A percentile compares a stretch with the other conserved stretches of the same genome.
phyloP scores from a whole-genome alignment of 2,329 filamentous ascomycete genomes.

The Ophiostoma quercus region DNA sequence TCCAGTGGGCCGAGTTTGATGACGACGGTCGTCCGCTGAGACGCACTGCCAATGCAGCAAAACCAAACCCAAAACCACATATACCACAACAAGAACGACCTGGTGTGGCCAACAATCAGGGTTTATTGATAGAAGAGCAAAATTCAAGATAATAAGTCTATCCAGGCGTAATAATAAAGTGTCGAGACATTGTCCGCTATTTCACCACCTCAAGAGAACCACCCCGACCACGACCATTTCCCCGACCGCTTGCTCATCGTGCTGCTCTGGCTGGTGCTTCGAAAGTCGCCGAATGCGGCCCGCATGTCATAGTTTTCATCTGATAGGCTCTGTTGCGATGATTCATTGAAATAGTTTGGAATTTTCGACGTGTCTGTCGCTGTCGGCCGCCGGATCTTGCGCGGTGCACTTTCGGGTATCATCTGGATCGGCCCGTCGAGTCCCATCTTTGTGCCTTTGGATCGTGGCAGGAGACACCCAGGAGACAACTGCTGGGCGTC shows the following conservation, averaged over 20 bases:
- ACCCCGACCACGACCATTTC: constrained; percentile 29
- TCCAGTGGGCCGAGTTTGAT: constrained; percentile 81
- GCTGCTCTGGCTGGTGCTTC: constrained; percentile 26
- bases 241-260: constrained; percentile 26
- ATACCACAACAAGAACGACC: background rate
- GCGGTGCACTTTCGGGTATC: constrained; percentile 20
- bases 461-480: constrained; percentile 22
- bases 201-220: constrained; percentile 25
- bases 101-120: background rate
- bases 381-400: constrained; percentile 21
- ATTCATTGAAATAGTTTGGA: constrained; percentile 19
- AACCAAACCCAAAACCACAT: background rate
- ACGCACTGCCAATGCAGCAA: constrained; percentile 41
- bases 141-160: background rate
- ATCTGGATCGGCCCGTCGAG: constrained; percentile 18
- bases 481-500: constrained; percentile 17
- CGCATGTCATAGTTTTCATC: constrained; percentile 20
- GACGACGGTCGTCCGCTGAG: constrained; percentile 71
- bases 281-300: background rate
- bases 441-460: constrained; percentile 13
- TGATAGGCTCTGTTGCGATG: constrained; percentile 18
- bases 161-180: background rate
- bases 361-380: constrained; percentile 27
- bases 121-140: constrained; percentile 1
- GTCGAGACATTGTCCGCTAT: background rate